Conservation (phyloP, 768 basidiomycete species). For the Hygrocybe punicea region DNA sequence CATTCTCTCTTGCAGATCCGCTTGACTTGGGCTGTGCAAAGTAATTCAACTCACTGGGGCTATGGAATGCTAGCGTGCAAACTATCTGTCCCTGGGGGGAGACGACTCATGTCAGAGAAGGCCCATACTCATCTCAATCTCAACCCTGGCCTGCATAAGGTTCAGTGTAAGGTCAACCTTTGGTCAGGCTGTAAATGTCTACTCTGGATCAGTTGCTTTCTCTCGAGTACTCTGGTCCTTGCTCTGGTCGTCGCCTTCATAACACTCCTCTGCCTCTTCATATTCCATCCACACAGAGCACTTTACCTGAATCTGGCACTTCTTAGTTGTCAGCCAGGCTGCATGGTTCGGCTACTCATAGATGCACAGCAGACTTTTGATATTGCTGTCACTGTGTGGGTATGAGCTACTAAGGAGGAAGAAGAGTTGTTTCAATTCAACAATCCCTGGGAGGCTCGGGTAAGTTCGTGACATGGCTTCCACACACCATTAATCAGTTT, state of each 20-base stretch:
- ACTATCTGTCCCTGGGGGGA: too few relatives aligned
- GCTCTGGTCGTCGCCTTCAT: neutral
- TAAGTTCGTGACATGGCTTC: too few relatives aligned
- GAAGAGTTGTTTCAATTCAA: conserved; percentile 1
- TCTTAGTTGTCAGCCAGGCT: neutral
- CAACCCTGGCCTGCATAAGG: neutral
- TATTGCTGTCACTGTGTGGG: conserved; percentile 27
- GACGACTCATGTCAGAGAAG: neutral
- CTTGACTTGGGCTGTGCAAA: too few relatives aligned
- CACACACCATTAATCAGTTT: too few relatives aligned
- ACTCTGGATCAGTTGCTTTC: neutral
- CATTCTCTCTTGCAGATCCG: too few relatives aligned
- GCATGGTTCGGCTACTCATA: conserved; percentile 25
- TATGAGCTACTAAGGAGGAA: conserved; percentile 17
- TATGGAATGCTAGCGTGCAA: too few relatives aligned
- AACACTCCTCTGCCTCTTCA: too few relatives aligned
- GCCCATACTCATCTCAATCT: neutral
- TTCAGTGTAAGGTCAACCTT: neutral
- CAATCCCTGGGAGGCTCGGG: neutral
- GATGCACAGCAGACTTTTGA: conserved; percentile 23
- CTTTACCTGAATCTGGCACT: neutral
- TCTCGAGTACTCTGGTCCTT: neutral
- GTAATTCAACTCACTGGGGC: too few relatives aligned
- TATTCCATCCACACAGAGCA: neutral
- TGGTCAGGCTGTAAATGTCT: neutral